Evolutionary conservation across 257 asterid genomes (phyloP).

Genomic region (Primulina huaijiensis): DNA sequence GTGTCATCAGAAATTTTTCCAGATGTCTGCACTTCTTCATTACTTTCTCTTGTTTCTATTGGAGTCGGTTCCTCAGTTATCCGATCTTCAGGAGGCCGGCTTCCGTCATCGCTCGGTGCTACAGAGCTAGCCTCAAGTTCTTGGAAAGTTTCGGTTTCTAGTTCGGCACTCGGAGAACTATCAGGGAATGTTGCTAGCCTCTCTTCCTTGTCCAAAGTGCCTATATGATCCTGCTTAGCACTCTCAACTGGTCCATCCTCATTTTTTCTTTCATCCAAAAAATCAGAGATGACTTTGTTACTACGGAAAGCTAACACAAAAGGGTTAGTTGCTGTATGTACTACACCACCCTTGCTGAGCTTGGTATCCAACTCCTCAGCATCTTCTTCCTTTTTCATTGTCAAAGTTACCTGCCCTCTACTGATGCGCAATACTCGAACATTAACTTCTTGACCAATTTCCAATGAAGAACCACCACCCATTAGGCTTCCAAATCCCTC

Average conservation of each 20-base stretch:
- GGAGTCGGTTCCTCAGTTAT: not conserved
- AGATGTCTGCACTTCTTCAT: not conserved
- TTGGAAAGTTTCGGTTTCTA: not conserved
- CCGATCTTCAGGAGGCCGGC: not conserved
- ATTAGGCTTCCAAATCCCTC: conserved; percentile 57
- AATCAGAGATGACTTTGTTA: conserved; percentile 61
- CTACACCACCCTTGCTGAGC: conserved; percentile 58
- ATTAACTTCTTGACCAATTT: conserved; percentile 78
- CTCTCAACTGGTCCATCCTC: conserved; percentile 37
- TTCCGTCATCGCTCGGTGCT: not conserved
- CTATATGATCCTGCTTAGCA: conserved; percentile 10
- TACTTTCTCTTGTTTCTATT: not conserved
- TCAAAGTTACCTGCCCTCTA: conserved; percentile 79
- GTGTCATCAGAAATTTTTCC: not conserved
- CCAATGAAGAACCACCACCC: conserved; percentile 71
- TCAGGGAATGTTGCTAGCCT: not conserved
- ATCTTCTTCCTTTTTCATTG: conserved; percentile 82
- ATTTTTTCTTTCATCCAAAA: conserved; percentile 61
- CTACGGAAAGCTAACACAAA: conserved; percentile 73
- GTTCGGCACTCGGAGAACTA: not conserved
- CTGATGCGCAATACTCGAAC: conserved; percentile 79
- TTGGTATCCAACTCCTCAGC: conserved; percentile 50
- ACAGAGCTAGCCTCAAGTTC: not conserved
- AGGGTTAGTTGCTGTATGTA: conserved; percentile 76
- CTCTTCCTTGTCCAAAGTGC: not conserved